Percentiles rank a stretch among this genome's conserved stretches.
Conservation (phyloP, 805 yeast genomes). For the Gaillardinia entomophila region DNA sequence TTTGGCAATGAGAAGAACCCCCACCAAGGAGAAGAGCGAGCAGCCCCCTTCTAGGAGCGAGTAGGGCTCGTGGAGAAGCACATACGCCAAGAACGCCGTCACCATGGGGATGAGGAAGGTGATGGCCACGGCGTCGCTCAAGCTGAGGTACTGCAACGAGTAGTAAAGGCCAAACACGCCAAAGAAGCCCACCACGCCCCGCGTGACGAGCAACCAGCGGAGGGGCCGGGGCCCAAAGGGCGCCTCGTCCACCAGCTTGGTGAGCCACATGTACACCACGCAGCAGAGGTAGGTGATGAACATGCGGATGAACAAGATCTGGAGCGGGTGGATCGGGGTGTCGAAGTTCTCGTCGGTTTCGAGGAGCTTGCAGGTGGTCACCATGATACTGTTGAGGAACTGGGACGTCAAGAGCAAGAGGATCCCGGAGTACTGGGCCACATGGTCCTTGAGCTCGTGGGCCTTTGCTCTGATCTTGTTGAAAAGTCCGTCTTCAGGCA, state of each 20-base stretch:
- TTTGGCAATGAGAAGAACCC: slow-evolving; percentile 76
- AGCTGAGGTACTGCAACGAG: slow-evolving; percentile 64
- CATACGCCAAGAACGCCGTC: slow-evolving; percentile 69
- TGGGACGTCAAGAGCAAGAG: slow-evolving; percentile 56
- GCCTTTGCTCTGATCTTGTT: no score
- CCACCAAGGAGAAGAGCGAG: slow-evolving; percentile 60
- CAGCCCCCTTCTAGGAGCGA: slow-evolving; percentile 64
- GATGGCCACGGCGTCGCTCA: slow-evolving; percentile 78
- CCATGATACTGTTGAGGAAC: slow-evolving; percentile 73
- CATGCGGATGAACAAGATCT: slow-evolving; percentile 77
- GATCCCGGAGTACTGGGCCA: no score
- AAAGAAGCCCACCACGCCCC: slow-evolving; percentile 67
- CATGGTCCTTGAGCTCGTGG: no score
- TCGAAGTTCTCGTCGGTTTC: slow-evolving; percentile 57
- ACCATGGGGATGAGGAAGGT: slow-evolving; percentile 74
- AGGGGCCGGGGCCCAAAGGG: slow-evolving; percentile 65
- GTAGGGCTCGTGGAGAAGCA: slow-evolving; percentile 60
- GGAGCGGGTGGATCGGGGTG: slow-evolving; percentile 67
- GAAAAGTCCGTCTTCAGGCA: no score
- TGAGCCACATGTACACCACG: slow-evolving; percentile 45
- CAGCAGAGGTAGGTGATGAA: slow-evolving; percentile 59
- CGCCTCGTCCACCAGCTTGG: slow-evolving; percentile 47
- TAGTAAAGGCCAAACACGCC: slow-evolving; percentile 80
- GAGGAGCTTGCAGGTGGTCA: slow-evolving; percentile 66
- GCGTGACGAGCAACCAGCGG: slow-evolving; percentile 45